Evolutionary conservation across 2,329 filamentous ascomycete genomes (phyloP).

Genomic region (Colletotrichum tofieldiae): DNA sequence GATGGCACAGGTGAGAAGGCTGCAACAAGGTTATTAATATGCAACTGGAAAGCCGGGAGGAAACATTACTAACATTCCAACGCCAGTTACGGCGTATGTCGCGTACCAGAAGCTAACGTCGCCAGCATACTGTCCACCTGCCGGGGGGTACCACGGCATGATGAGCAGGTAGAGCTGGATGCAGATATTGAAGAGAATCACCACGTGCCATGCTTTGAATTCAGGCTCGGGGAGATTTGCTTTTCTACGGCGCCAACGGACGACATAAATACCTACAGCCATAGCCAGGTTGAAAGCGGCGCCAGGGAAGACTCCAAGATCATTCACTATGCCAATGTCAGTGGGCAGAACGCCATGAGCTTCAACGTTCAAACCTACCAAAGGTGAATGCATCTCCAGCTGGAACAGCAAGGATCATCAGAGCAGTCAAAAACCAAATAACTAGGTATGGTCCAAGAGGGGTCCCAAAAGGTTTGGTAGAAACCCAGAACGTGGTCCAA

Average conservation of each 20-base stretch:
- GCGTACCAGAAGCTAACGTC: slow-evolving; percentile 83
- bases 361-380: slow-evolving; percentile 51
- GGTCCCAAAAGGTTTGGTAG: slow-evolving; percentile 74
- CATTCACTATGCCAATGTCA: slow-evolving; percentile 18
- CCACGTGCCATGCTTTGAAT: slow-evolving; percentile 73
- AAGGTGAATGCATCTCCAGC: slow-evolving; percentile 77
- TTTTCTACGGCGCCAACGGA: slow-evolving; percentile 69
- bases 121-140: slow-evolving; percentile 70
- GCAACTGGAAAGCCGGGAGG: neutral
- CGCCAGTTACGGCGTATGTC: slow-evolving; percentile 76
- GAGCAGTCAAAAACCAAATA: slow-evolving; percentile 69
- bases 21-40: slow-evolving; percentile 46
- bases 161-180: slow-evolving; percentile 75
- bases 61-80: slow-evolving; percentile 71
- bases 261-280: slow-evolving; percentile 70
- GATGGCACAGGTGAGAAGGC: slow-evolving; percentile 65
- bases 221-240: slow-evolving; percentile 63
- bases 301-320: slow-evolving; percentile 70
- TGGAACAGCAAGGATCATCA: slow-evolving; percentile 74
- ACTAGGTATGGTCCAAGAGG: slow-evolving; percentile 71
- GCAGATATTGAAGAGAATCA: slow-evolving; percentile 72
- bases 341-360: neutral
- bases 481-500: slow-evolving; percentile 72
- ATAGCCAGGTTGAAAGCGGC: slow-evolving; percentile 72
- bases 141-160: slow-evolving; percentile 82